Evolutionary conservation across 352 stramenopile species (phyloP).

Genomic region (Globisporangium lucens): DNA sequence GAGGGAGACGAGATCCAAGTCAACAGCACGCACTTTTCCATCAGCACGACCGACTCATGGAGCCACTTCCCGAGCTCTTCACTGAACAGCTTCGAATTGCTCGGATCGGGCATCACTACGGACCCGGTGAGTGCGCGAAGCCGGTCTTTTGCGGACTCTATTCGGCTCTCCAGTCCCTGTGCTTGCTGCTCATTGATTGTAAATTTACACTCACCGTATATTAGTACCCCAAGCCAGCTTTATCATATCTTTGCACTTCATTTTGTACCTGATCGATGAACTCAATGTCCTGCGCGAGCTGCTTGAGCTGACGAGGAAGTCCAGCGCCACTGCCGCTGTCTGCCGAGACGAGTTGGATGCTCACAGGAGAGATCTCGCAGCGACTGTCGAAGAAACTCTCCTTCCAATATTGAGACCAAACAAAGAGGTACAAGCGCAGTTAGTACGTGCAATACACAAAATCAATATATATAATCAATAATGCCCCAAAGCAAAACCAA

Average conservation of each 20-base stretch:
- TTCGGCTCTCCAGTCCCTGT: slow-evolving; percentile 16
- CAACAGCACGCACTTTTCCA: slow-evolving; percentile 22
- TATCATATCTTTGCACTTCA: not conserved
- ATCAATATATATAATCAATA: not conserved
- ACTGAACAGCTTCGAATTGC: slow-evolving; percentile 26
- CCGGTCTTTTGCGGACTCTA: slow-evolving; percentile 13
- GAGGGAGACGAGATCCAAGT: not conserved
- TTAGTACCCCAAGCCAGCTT: not conserved
- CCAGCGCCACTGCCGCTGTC: not conserved
- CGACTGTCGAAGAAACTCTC: slow-evolving; percentile 22
- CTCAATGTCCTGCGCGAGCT: slow-evolving; percentile 12
- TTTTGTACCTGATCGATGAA: slow-evolving; percentile 14
- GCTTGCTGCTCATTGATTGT: slow-evolving; percentile 14
- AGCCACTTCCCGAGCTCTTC: slow-evolving; percentile 27
- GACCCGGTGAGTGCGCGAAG: slow-evolving; percentile 10
- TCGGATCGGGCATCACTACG: not conserved
- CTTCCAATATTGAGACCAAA: not conserved
- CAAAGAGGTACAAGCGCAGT: not conserved
- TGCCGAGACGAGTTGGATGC: slow-evolving; percentile 17
- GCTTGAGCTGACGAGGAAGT: not conserved
- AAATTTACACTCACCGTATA: not conserved
- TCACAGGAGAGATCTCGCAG: slow-evolving; percentile 25
- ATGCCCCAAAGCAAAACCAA: not conserved
- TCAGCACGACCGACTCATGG: slow-evolving; percentile 25
- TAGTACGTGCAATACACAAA: not conserved